Conservation (phyloP, 768 basidiomycete species). For the Suillus spraguei region DNA sequence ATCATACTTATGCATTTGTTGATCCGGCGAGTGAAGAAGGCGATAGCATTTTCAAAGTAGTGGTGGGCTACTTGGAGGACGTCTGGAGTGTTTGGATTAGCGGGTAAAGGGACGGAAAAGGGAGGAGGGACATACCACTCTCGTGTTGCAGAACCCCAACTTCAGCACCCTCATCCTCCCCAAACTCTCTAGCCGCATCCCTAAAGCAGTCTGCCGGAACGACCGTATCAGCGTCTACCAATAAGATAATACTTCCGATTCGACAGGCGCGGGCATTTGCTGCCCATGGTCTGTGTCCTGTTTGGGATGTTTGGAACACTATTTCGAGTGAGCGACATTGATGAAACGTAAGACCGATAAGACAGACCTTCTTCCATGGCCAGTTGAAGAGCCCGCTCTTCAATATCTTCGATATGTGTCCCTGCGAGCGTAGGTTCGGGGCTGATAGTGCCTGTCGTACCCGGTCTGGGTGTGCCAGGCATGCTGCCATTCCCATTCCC, state of each 20-base stretch:
- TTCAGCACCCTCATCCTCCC: slow-evolving; percentile 60
- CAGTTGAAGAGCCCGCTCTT: slow-evolving; percentile 51
- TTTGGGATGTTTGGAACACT: slow-evolving; percentile 55
- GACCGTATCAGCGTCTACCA: slow-evolving; percentile 88
- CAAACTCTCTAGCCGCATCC: slow-evolving; percentile 85
- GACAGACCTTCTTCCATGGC: slow-evolving; percentile 54
- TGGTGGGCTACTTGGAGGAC: slow-evolving; percentile 91
- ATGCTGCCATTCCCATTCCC: slow-evolving; percentile 15
- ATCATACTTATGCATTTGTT: slow-evolving; percentile 82
- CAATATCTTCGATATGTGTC: slow-evolving; percentile 39
- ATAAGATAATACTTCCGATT: slow-evolving; percentile 75
- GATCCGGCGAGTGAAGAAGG: slow-evolving; percentile 86
- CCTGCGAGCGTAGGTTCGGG: slow-evolving; percentile 15
- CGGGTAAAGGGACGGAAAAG: background rate
- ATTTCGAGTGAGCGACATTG: slow-evolving; percentile 23
- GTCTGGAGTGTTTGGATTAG: slow-evolving; percentile 35
- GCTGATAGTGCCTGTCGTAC: slow-evolving; percentile 7
- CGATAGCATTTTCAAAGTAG: slow-evolving; percentile 90
- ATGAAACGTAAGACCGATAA: background rate
- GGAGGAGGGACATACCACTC: slow-evolving; percentile 52
- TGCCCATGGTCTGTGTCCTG: slow-evolving; percentile 71
- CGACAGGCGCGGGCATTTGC: slow-evolving; percentile 74
- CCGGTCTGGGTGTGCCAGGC: slow-evolving; percentile 25
- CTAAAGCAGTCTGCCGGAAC: slow-evolving; percentile 92
- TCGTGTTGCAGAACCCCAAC: slow-evolving; percentile 91